Base-by-base conservation (phyloP, 257 asterid species). In the Solanum lycopersicoides region DNA sequence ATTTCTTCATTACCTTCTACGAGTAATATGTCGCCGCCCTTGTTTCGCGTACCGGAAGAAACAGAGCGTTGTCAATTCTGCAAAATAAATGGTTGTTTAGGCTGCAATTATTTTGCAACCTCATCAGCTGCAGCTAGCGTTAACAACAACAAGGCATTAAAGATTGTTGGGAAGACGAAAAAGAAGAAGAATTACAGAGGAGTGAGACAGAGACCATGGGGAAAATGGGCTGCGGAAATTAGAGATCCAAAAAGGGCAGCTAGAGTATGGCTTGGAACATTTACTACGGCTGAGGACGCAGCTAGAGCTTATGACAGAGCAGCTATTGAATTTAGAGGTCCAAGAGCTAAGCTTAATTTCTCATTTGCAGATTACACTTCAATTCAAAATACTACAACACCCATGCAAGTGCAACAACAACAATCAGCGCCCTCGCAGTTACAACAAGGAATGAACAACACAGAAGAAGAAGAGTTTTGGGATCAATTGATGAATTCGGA, bases 181-280 rank as follows among this genome's bases (percentile, higher is more conserved):
- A 92, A 60, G 83, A 89, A 93, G 92, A 96, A 95, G 88, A 96
- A 93, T 25, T 96, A 90, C 94, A 95, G 98, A 68, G 99, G 99
- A 0, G 99, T 96, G 28, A 89, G 99, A 84, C 96, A 96, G 77
- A 80, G 99, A 90, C 99, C 99, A 4, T 96, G 99, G 99, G 99
- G 98, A 15, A 96, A 96, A 80, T 96, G 98, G 98, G 98, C 98
- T 6, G 95, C 98, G 21, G 98, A 96, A 91, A 96, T 96, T 20
- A 83, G 98, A 12, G 98, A 96, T 88, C 99, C 99, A 0, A 86
- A 92, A 21, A 93, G 91, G 85, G 98, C 98, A 11, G 94, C 95
- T 28, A 94, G 99, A 10, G 98, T 96, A 53, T 96, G 99, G 99
- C 94, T 96, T 4, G 98, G 99, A 16, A 96, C 98, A 0, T 96